Evolutionary conservation across 805 yeast species (phyloP), one percentile per base, ranked within the genome.

Genomic region (Saccharomycodes ludwigii): DNA sequence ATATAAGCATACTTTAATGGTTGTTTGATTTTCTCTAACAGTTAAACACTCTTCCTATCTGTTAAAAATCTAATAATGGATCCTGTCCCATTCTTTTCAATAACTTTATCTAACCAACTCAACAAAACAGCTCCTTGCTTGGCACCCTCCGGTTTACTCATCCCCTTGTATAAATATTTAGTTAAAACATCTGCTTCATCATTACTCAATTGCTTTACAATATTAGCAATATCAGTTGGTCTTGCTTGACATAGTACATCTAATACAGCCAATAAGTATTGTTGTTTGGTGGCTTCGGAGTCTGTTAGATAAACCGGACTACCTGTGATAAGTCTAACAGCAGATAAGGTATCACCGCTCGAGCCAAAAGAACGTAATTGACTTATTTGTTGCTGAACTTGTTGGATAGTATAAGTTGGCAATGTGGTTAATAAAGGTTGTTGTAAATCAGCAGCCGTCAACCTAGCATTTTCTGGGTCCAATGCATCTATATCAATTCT

Each of bases 401-500:
- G 83, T 24, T 62, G 67, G 31, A 53, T 52, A 24, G 65, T 59
- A 32, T 15, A 25, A 5, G 72, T 65, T 1, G 68, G 62, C 6
- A 69, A 68, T 65, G 11, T 29, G 13, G n/a, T 16, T 14, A 34
- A 13, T 14, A 34, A 40, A 9, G 77, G 76, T 9, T 71, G 71
- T 14, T 68, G 57, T 46, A 82, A 65, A 31, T 81, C 88, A 42
- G 68, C 73, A 27, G 66, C 65, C 20, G 76, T 65, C 40, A 81
- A 56, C 46, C 72, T 74, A 12, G 61, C 62, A 44, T 68, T 70
- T 29, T 86, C 95, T 3, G 94, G 81, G 50, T 86, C 95, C 42
- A 74, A 75, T 12, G 84, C 81, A 56, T 91, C 97, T 33, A 91
- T 76, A 54, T 91, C 95, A 45, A 88, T 83, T 68, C 91, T 75